Evolutionary conservation across 78 protist genomes (phyloP), one percentile per base, ranked within the genome.

Genomic region (Cyanophora paradoxa): DNA sequence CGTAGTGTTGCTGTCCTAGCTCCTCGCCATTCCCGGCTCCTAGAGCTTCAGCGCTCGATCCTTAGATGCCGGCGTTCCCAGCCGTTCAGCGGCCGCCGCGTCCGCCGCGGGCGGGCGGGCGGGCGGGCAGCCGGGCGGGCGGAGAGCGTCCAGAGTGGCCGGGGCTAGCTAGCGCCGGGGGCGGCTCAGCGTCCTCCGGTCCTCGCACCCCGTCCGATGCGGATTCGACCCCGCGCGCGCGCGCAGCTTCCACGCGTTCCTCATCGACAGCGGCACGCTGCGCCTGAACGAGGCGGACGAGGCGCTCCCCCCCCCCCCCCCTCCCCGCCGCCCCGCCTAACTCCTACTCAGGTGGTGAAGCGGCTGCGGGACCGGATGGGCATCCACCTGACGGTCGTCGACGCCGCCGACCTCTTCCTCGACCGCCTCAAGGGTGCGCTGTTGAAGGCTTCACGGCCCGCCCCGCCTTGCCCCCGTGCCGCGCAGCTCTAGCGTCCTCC

Each of bases 221-320:
- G n/a, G n/a, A n/a, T n/a, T n/a, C n/a, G n/a, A n/a, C n/a, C n/a
- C n/a, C n/a, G n/a, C n/a, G n/a, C n/a, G n/a, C n/a, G n/a, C n/a
- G n/a, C n/a, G n/a, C n/a, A n/a, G n/a, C n/a, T 44, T 44, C 52
- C 52, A 44, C 52, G 52, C n/a, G n/a, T 44, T 44, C 13, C 90
- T 84, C 84, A 76, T 94, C n/a, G 96, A 94, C 75, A 86, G 90
- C 59, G 98, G 98, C 1, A 89, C 91, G 52, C 88, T 94, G 94
- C 83, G 98, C n/a, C 59, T 41, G n/a, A 57, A 54, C 10, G 92
- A 88, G 67, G 30, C n/a, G 73, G 46, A 8, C 5, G 33, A 24
- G 70, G 62, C 52, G 52, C 52, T 44, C 52, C 10, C 52, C 13
- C 13, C 52, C 10, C 52, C 10, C 52, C 10, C 52, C 52, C 10